Base-by-base conservation (phyloP, 139 green algal genomes). In the Pleodorina starrii region DNA sequence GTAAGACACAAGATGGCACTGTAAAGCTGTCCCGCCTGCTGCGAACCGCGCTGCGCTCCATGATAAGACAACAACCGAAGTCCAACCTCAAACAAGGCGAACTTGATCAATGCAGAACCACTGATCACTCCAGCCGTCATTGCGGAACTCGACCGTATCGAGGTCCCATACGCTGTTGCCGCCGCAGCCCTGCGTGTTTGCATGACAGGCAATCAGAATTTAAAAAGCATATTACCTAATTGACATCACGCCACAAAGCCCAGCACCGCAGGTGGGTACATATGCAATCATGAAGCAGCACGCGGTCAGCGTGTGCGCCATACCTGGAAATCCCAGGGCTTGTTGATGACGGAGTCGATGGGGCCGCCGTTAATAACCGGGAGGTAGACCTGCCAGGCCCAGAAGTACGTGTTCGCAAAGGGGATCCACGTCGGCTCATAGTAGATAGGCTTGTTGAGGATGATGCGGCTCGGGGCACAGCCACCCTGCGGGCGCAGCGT, bases 51-150 rank as follows among this genome's bases (percentile, higher is more conserved):
- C n/a, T n/a, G n/a, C n/a, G n/a, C n/a, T n/a, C n/a, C n/a, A n/a
- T n/a, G n/a, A n/a, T n/a, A n/a, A n/a, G n/a, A n/a, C n/a, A n/a
- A n/a, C n/a, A n/a, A n/a, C n/a, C n/a, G n/a, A n/a, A n/a, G n/a
- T n/a, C n/a, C n/a, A n/a, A n/a, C n/a, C n/a, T 51, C 43, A 91
- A 14, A 80, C 27, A 1, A 93, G 48, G 0, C 44, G 63, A 14
- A 93, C 69, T 2, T 72, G 35, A 68, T 93, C 90, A 11, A 93
- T 23, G 73, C 86, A 93, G 9, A 91, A 63, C 74, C 79, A 93
- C 59, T 89, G 89, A 38, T 77, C 78, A 5, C 5, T 16, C 79
- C 78, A 87, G 2, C 88, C 88, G 48, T 87, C 88, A 50, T 87
- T 66, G 1, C 79, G 77, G 35, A 91, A 90, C 71, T 90, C 77